A percentile compares a stretch with the other conserved stretches of the same genome.
Evolutionary conservation across 345 rosid genomes (phyloP).

Genomic region (Melaleuca alternifolia): DNA sequence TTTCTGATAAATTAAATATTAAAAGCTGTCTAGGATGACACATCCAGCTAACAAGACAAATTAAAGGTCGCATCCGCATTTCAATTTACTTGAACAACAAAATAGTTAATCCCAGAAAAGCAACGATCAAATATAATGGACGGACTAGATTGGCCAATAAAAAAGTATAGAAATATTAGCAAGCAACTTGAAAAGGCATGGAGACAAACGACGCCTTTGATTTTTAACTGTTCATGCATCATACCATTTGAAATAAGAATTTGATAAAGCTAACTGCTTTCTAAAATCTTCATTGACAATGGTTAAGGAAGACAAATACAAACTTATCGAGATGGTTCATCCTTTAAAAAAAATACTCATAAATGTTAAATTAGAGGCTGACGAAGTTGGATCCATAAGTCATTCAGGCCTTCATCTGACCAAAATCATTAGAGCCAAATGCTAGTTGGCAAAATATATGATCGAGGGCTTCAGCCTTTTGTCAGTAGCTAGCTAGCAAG

Average conservation of each 20-base stretch:
- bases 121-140: background rate
- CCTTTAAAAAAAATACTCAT: no score
- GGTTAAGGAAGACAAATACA: background rate
- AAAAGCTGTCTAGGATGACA: background rate
- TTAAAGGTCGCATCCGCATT: rapidly evolving
- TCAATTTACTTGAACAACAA: background rate
- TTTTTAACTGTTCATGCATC: background rate
- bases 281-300: background rate
- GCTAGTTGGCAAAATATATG: background rate
- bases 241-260: background rate
- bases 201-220: rapidly evolving
- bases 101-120: background rate
- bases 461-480: no score
- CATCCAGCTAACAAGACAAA: rapidly evolving
- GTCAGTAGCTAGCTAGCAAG: no score
- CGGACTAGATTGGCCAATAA: no score
- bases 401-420: background rate
- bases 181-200: no score
- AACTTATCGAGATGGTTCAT: no score
- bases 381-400: background rate
- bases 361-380: background rate
- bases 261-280: background rate
- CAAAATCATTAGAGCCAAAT: background rate
- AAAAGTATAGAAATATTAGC: no score
- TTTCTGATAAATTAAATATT: background rate